Evolutionary conservation across 805 yeast genomes (phyloP).

Genomic region (Yarrowia sp.): DNA sequence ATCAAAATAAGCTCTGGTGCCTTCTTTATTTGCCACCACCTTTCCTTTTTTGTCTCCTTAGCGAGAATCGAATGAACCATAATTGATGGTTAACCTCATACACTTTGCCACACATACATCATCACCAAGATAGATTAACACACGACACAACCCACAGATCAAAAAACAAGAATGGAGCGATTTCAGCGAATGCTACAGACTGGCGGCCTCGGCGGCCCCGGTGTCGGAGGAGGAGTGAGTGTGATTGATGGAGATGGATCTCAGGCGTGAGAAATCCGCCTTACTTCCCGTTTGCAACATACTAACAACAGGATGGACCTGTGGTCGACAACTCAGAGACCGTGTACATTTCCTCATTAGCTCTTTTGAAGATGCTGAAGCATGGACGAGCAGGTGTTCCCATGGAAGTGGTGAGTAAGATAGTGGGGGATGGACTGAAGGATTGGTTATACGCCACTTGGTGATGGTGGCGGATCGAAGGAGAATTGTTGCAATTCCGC

Average conservation of each 20-base stretch:
- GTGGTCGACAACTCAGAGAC: slow-evolving; percentile 95
- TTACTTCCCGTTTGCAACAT: neutral
- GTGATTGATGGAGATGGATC: slow-evolving; percentile 12
- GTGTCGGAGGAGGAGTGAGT: slow-evolving; percentile 43
- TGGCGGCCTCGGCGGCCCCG: slow-evolving; percentile 47
- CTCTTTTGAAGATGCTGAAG: slow-evolving; percentile 92
- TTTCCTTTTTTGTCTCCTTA: neutral
- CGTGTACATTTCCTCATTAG: slow-evolving; percentile 93
- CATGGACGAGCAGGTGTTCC: slow-evolving; percentile 85
- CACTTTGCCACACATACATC: slow-evolving; percentile 38
- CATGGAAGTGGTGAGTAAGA: slow-evolving; percentile 62
- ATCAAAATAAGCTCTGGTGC: too few species aligned
- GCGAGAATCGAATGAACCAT: slow-evolving; percentile 27
- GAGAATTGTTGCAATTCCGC: neutral
- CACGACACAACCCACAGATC: slow-evolving; percentile 24
- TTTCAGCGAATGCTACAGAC: slow-evolving; percentile 48
- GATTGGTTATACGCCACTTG: slow-evolving; percentile 6
- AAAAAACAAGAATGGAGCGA: slow-evolving; percentile 44
- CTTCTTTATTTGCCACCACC: neutral
- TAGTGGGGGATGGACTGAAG: too few species aligned
- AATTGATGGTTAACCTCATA: slow-evolving; percentile 13
- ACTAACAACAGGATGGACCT: slow-evolving; percentile 63
- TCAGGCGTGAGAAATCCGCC: too few species aligned
- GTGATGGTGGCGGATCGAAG: slow-evolving; percentile 11
- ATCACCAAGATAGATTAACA: slow-evolving; percentile 28